A percentile compares a stretch with the other conserved stretches of the same genome.
phyloP scores from a whole-genome alignment of 192 early-diverging fungal genomes.

The Backusella australiensis region DNA sequence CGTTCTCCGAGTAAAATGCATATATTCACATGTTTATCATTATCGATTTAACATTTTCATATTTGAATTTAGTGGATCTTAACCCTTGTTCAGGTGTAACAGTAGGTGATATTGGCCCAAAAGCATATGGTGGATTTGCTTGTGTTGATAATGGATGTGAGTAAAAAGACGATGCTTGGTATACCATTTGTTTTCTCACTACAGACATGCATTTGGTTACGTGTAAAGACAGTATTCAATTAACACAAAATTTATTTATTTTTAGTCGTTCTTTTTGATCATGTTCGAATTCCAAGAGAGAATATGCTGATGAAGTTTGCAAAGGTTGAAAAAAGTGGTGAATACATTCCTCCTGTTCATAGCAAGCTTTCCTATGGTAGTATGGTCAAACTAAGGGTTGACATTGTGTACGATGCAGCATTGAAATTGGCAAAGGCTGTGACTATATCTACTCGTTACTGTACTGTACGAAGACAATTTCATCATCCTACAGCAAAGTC shows the following conservation, averaged over 20 bases:
- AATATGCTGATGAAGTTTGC: slow-evolving; percentile 81
- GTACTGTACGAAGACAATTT: slow-evolving; percentile 66
- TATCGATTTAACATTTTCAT: not conserved
- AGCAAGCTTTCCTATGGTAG: slow-evolving; percentile 73
- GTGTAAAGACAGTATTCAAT: not conserved
- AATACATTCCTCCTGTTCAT: slow-evolving; percentile 63
- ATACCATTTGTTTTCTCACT: not conserved
- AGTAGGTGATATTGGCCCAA: slow-evolving; percentile 82
- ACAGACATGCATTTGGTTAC: not conserved
- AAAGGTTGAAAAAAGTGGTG: slow-evolving; percentile 60
- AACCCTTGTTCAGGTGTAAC: slow-evolving; percentile 66
- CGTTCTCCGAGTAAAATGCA: slow-evolving; percentile 46
- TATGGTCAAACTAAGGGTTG: slow-evolving; percentile 72
- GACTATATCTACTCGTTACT: slow-evolving; percentile 63
- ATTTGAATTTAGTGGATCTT: slow-evolving; percentile 48
- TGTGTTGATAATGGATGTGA: slow-evolving; percentile 79
- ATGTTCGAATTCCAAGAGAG: slow-evolving; percentile 67
- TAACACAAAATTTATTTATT: not conserved
- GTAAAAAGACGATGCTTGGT: not conserved
- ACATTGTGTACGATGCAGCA: slow-evolving; percentile 59
- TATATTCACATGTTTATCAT: not conserved
- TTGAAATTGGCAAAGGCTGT: slow-evolving; percentile 54
- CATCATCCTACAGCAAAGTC: slow-evolving; percentile 23
- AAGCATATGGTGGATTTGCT: slow-evolving; percentile 61
- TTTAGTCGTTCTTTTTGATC: slow-evolving; percentile 59